Percentiles rank a stretch among this genome's conserved stretches.
phyloP scores from a whole-genome alignment of 169 alveolate species.

The Plasmodium knowlesi region DNA sequence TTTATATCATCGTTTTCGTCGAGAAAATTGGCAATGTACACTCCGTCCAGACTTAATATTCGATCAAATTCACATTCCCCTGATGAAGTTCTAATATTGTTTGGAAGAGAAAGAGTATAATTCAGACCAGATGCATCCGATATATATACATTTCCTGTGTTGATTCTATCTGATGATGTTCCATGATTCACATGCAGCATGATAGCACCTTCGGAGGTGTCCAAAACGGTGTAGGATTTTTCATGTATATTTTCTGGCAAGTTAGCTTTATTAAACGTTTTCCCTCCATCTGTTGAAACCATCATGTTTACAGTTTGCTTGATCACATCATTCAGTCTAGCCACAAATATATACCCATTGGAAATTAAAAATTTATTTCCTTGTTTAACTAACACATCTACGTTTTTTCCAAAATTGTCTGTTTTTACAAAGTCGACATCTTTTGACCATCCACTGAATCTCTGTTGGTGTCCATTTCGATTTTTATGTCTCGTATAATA shows the following conservation, averaged over 20 bases:
- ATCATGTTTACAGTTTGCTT: conserved; percentile 93
- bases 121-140: conserved; percentile 95
- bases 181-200: conserved; percentile 97
- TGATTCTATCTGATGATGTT: conserved; percentile 85
- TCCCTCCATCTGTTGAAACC: conserved; percentile 92
- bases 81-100: conserved; percentile 91
- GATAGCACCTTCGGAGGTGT: conserved; percentile 96
- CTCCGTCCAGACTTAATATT: conserved; percentile 96
- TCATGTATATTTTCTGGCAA: conserved; percentile 94
- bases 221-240: conserved; percentile 95
- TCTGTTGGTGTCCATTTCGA: conserved; percentile 90
- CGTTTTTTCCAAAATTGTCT: conserved; percentile 92
- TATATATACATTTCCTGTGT: conserved; percentile 95
- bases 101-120: conserved; percentile 93
- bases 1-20: conserved; percentile 84
- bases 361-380: conserved; percentile 96
- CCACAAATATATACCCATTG: conserved; percentile 95
- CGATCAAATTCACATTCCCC: conserved; percentile 97
- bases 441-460: conserved; percentile 93
- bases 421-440: conserved; percentile 90
- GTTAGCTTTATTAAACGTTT: conserved; percentile 89
- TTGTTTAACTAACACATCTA: conserved; percentile 85
- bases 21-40: conserved; percentile 94
- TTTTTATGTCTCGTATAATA: conserved; percentile 82
- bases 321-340: conserved; percentile 87